These are phyloP conservation scores for Annulohypoxylon bovei DNA, from an alignment of 495 filamentous ascomycete genomes.

Conservation along the genomic window DNA sequence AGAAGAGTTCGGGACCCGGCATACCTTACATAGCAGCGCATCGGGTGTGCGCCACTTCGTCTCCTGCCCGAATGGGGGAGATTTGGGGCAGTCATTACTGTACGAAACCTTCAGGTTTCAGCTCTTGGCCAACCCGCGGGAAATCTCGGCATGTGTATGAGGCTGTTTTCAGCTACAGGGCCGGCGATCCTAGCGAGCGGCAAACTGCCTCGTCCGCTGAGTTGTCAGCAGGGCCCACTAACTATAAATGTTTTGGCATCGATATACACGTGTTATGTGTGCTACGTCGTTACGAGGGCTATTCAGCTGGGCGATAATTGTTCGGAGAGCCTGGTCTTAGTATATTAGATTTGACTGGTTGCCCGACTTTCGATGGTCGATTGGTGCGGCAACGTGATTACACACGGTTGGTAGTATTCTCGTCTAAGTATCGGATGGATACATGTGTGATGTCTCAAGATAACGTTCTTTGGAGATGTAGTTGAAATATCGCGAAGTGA, in stretches of 20 bases:
- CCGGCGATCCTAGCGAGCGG: not conserved
- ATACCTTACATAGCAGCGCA: slow-evolving; percentile 2
- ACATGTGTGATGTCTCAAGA: not conserved
- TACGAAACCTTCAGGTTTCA: slow-evolving; percentile 17
- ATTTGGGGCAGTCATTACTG: not conserved
- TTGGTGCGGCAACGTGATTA: not conserved
- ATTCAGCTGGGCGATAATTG: not conserved
- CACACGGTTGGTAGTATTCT: not conserved
- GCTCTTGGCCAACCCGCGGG: not conserved
- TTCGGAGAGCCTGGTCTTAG: not conserved
- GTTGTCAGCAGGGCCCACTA: not conserved
- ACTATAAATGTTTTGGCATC: not conserved
- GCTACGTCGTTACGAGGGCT: not conserved
- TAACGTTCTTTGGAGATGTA: no score
- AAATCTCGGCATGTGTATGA: slow-evolving; percentile 1
- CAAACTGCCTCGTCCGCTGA: not conserved
- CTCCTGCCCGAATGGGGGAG: not conserved
- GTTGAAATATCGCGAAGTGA: not conserved
- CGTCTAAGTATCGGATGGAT: no score
- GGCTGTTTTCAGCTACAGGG: slow-evolving; percentile 14
- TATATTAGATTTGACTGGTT: not conserved
- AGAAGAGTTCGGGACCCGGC: slow-evolving; percentile 19
- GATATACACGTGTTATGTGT: slow-evolving; percentile 3
- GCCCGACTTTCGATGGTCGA: not conserved
- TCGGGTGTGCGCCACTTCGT: slow-evolving; percentile 16